These are phyloP conservation scores for Tulasnella calospora DNA, from an alignment of 768 basidiomycete genomes.

Conservation along the genomic window DNA sequence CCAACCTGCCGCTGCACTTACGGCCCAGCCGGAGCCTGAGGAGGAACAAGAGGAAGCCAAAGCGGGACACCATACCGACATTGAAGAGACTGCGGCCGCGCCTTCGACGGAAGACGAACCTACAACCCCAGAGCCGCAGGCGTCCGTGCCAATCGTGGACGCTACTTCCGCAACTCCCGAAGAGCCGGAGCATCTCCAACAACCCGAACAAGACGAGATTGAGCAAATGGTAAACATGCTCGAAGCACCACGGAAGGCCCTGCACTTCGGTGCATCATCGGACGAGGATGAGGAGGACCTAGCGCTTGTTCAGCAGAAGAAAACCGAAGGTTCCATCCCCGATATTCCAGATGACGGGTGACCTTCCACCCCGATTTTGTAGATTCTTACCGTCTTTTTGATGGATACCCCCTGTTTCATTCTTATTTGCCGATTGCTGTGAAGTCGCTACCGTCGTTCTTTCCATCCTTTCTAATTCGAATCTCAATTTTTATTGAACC, in stretches of 20 bases:
- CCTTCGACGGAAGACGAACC: neutral
- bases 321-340: neutral
- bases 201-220: slow-evolving; percentile 6
- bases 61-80: neutral
- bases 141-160: neutral
- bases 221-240: slow-evolving; percentile 16
- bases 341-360: slow-evolving; percentile 17
- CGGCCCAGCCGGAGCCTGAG: neutral
- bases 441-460: neutral
- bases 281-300: neutral
- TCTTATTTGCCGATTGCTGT: neutral
- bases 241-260: neutral
- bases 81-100: neutral
- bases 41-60: slow-evolving; percentile 9
- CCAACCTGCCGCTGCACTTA: neutral
- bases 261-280: neutral
- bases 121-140: neutral
- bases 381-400: neutral
- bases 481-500: neutral
- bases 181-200: neutral
- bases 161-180: neutral
- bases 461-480: neutral
- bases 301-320: neutral
- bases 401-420: neutral
- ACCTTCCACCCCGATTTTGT: neutral